phyloP scores from a whole-genome alignment of 1,284 basidiomycete genomes.

The Laetiporus sulphureus region DNA sequence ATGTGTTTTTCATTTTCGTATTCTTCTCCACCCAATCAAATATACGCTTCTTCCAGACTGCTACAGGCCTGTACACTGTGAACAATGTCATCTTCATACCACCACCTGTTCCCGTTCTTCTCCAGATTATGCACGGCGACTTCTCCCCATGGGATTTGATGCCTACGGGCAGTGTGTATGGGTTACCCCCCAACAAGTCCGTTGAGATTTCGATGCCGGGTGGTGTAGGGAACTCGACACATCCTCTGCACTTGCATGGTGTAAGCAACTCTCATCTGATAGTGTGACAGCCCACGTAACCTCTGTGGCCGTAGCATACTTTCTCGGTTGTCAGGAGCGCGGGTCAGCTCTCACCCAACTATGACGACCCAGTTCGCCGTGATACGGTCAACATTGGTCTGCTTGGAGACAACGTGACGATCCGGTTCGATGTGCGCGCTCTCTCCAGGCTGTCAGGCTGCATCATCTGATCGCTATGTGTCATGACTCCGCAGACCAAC shows the following conservation, averaged over 20 bases:
- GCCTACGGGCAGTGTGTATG: conserved; percentile 25
- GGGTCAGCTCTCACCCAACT: conserved; percentile 25
- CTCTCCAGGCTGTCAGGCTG: background rate
- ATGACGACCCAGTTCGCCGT: conserved; percentile 28
- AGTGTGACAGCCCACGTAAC: too few species aligned
- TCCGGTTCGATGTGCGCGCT: conserved; percentile 20
- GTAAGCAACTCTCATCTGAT: too few species aligned
- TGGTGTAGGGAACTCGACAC: conserved; percentile 18
- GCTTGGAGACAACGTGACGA: conserved; percentile 17
- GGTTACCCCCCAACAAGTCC: conserved; percentile 23
- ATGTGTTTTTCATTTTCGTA: too few species aligned
- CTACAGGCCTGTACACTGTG: conserved; percentile 17
- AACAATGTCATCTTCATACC: conserved; percentile 22
- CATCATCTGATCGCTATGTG: background rate
- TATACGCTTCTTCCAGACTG: conserved; percentile 11
- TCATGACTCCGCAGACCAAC: conserved; percentile 13
- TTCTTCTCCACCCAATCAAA: too few species aligned
- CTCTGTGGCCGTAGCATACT: conserved; percentile 13
- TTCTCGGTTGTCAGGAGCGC: conserved; percentile 20
- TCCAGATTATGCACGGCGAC: conserved; percentile 32
- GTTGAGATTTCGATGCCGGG: conserved; percentile 32
- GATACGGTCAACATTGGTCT: conserved; percentile 22
- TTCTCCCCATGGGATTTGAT: conserved; percentile 23
- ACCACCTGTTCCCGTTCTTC: conserved; percentile 28
- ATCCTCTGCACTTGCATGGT: conserved; percentile 36